Evolutionary conservation across 305 asterid species (phyloP), one percentile per base, ranked within the genome.

Genomic region (Ajuga reptans): DNA sequence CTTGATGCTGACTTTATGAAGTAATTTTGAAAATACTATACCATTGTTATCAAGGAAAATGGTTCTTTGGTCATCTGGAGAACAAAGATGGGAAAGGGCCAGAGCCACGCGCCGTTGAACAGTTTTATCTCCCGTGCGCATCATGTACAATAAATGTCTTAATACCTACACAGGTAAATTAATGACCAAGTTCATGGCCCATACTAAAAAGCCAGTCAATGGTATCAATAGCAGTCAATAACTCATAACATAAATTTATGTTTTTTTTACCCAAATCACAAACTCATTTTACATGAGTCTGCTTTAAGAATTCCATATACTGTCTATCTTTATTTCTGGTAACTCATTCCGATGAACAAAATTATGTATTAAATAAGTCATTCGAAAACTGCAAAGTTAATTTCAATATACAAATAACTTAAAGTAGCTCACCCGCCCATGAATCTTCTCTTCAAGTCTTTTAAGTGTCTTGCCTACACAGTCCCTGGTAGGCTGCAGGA

Each of bases 391-490:
- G 43, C 57, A 56, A 3, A 10, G 37, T 57, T 39, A 37, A 5
- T 64, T 31, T 47, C 34, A 50, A 18, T 36, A 47, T 58, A 47
- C 50, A 64, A 66, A 60, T 58, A 58, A 39, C 50, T 56, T 72
- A 21, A 69, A 39, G 55, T 54, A 47, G 76, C 95, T 85, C 74
- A 94, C 99, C 83, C 99, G 84, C 73, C 98, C 99, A 67, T 84
- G 87, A 82, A 94, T 91, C 85, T 91, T 94, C 84, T 94, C 99
- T 77, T 94, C 98, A 66, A 94, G 83, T 78, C 99, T 85, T 83
- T 94, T 94, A 72, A 94, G 86, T 29, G 98, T 94, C 87, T 89
- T 94, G 64, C 96, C 97, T 37, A 94, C 97, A 78, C 99, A 94
- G 78, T 94, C 99, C 79, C 95, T 85, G 68, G 99, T 94, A 60